A percentile compares a stretch with the other conserved stretches of the same genome.
These are phyloP conservation scores for Pleoardoris graminearum DNA, from an alignment of 2,329 filamentous ascomycete species.

Conservation along the genomic window DNA sequence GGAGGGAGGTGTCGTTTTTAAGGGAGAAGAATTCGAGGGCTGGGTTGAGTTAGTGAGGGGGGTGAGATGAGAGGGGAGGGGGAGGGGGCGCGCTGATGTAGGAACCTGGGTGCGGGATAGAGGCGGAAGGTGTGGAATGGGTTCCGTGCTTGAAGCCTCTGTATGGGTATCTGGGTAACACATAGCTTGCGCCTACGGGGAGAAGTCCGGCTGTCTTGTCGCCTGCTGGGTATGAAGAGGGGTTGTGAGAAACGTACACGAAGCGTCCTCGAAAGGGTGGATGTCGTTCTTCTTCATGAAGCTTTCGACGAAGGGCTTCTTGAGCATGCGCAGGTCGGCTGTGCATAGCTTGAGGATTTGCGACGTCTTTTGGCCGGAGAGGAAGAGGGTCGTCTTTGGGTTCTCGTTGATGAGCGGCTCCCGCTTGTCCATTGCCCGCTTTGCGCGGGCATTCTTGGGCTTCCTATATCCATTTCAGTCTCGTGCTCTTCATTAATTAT, in stretches of 20 bases:
- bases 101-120: too few relatives aligned
- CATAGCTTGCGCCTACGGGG: too few relatives aligned
- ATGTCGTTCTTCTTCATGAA: conserved; percentile 98
- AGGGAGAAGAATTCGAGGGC: conserved; percentile 90
- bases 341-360: conserved; percentile 81
- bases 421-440: conserved; percentile 90
- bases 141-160: too few relatives aligned
- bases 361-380: conserved; percentile 84
- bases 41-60: not conserved
- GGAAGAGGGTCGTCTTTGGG: conserved; percentile 84
- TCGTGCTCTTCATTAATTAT: not conserved
- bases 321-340: conserved; percentile 81
- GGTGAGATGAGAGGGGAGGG: not conserved
- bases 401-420: conserved; percentile 89
- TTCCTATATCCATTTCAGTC: conserved; percentile 51
- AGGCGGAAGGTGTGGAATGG: too few relatives aligned
- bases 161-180: too few relatives aligned
- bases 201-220: too few relatives aligned
- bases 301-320: conserved; percentile 81
- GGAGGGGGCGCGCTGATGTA: too few relatives aligned
- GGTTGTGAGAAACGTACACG: conserved; percentile 56
- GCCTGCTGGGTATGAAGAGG: too few relatives aligned
- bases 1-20: conserved; percentile 89
- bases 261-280: conserved; percentile 88
- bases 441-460: conserved; percentile 83